Conservation (phyloP, 768 basidiomycete species). For the Suillus occidentalis region DNA sequence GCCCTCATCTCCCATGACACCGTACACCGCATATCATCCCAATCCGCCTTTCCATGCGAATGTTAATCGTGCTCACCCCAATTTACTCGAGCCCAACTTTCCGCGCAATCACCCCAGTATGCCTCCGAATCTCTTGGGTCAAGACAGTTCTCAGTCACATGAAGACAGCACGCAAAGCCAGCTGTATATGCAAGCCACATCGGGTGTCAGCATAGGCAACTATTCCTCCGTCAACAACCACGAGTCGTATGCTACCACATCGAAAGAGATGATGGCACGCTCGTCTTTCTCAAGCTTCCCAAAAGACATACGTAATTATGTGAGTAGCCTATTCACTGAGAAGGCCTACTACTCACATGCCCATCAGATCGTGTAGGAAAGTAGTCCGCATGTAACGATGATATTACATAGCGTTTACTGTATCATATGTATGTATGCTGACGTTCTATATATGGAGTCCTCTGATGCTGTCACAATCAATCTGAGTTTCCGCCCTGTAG, state of each 20-base stretch:
- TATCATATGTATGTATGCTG: not conserved
- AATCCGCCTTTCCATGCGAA: not conserved
- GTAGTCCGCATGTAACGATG: not conserved
- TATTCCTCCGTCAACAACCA: constrained; percentile 19
- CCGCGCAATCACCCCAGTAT: not conserved
- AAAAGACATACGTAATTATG: constrained; percentile 34
- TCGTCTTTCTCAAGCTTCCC: constrained; percentile 30
- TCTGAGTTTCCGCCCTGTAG: not conserved
- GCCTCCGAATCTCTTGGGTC: not conserved
- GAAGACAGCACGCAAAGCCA: constrained; percentile 19
- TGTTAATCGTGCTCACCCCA: constrained; percentile 3
- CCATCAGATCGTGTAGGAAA: constrained; percentile 22
- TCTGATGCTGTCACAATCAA: not conserved
- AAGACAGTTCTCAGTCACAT: not conserved
- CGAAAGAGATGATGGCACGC: constrained; percentile 1
- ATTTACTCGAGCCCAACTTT: not conserved
- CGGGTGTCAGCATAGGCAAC: constrained; percentile 29
- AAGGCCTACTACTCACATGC: constrained; percentile 14
- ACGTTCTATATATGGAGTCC: constrained; percentile 5
- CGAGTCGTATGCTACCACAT: constrained; percentile 13
- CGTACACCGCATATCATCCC: not conserved
- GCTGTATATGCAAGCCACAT: constrained; percentile 29
- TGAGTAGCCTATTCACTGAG: constrained; percentile 20
- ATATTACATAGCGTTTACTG: constrained; percentile 6
- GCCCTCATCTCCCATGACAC: constrained; percentile 18